phyloP scores from a whole-genome alignment of 1,284 basidiomycete species.

The Butyriboletus appendiculatus region DNA sequence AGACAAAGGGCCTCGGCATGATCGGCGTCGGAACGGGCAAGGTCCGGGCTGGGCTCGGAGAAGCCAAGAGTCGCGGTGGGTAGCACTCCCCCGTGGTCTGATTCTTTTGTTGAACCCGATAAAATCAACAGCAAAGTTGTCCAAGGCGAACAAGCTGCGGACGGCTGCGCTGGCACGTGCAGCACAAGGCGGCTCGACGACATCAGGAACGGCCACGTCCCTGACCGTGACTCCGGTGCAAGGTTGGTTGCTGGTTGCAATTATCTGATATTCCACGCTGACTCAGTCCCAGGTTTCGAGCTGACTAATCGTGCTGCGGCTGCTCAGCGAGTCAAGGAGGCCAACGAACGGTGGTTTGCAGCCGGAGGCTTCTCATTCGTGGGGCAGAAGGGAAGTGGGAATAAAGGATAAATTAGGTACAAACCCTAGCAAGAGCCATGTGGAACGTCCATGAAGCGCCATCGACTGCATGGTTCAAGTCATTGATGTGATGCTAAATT shows the following conservation, averaged over 20 bases:
- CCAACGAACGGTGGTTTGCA: conserved; percentile 92
- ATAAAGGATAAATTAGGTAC: conserved; percentile 13
- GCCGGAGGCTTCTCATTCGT: conserved; percentile 82
- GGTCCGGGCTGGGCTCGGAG: conserved; percentile 83
- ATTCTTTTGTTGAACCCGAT: conserved; percentile 5
- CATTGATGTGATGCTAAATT: not conserved
- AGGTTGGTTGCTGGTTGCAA: conserved; percentile 50
- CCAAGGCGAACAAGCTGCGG: conserved; percentile 93
- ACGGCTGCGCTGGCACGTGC: conserved; percentile 80
- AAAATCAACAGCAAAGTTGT: conserved; percentile 78
- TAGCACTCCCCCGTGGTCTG: conserved; percentile 9
- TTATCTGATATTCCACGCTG: conserved; percentile 5
- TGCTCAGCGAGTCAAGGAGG: conserved; percentile 84
- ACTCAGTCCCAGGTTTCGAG: conserved; percentile 63
- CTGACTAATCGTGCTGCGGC: conserved; percentile 82
- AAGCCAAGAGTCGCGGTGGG: conserved; percentile 86
- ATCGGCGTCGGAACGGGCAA: conserved; percentile 85
- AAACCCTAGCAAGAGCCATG: not conserved
- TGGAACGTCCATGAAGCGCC: not conserved
- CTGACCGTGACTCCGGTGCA: conserved; percentile 96
- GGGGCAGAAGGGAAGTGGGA: conserved; percentile 61
- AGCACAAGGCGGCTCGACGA: conserved; percentile 59
- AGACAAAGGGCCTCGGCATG: conserved; percentile 97
- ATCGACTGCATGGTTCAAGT: not conserved
- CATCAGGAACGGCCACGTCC: conserved; percentile 88